These are phyloP conservation scores for Lyophyllum atratum DNA, from an alignment of 768 basidiomycete species.

Conservation along the genomic window DNA sequence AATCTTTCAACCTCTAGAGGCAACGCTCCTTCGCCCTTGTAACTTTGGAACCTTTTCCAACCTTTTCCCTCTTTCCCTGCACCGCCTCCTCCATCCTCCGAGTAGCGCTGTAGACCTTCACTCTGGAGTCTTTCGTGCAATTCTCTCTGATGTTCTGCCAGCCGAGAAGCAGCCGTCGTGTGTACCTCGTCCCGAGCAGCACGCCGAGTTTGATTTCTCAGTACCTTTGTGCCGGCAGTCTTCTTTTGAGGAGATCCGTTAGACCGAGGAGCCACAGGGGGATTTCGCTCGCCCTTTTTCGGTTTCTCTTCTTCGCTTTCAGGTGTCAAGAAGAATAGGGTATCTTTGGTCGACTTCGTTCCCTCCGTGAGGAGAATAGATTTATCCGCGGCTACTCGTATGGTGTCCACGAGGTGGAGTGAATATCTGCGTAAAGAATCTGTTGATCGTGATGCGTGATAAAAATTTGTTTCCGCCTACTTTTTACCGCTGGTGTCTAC, in stretches of 20 bases:
- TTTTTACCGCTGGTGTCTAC: slow-evolving; percentile 76
- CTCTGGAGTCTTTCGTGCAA: slow-evolving; percentile 76
- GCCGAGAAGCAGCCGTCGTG: slow-evolving; percentile 72
- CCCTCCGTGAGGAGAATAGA: slow-evolving; percentile 81
- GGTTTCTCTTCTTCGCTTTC: slow-evolving; percentile 61
- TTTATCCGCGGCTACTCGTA: slow-evolving; percentile 70
- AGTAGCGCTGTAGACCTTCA: slow-evolving; percentile 81
- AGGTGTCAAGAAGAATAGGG: slow-evolving; percentile 79
- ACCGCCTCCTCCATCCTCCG: slow-evolving; percentile 74
- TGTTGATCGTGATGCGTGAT: not conserved
- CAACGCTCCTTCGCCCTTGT: slow-evolving; percentile 90
- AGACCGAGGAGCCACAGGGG: slow-evolving; percentile 47
- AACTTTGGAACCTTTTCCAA: slow-evolving; percentile 96
- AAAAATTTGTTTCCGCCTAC: slow-evolving; percentile 40
- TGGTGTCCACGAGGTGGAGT: slow-evolving; percentile 85
- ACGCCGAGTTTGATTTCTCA: slow-evolving; percentile 88
- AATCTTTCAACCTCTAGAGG: slow-evolving; percentile 82
- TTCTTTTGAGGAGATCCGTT: slow-evolving; percentile 75
- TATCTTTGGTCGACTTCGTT: slow-evolving; percentile 81
- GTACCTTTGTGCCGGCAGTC: slow-evolving; percentile 79
- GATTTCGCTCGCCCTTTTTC: slow-evolving; percentile 55
- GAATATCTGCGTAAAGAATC: slow-evolving; percentile 62
- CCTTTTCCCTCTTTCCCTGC: slow-evolving; percentile 87
- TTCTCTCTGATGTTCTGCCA: slow-evolving; percentile 86
- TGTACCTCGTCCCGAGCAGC: slow-evolving; percentile 85